phyloP scores from a whole-genome alignment of 2,329 filamentous ascomycete species.

The Xylaria polymorpha region DNA sequence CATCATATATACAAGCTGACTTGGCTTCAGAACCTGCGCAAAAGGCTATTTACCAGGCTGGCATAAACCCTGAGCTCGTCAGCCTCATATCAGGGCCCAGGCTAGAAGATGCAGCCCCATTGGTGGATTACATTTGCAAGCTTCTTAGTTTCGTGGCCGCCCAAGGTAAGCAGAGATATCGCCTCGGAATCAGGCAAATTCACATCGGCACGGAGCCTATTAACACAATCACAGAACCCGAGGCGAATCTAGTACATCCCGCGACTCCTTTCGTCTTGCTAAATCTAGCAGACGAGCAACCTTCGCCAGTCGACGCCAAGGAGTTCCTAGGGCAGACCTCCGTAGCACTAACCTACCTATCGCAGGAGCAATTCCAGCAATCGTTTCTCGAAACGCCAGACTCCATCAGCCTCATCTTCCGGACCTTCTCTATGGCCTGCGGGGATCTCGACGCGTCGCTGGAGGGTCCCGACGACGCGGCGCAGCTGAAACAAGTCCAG shows the following conservation, averaged over 20 bases:
- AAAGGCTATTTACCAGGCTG: constrained; percentile 63
- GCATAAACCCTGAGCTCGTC: constrained; percentile 62
- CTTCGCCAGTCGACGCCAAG: constrained; percentile 60
- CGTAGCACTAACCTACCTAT: constrained; percentile 67
- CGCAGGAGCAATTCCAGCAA: constrained; percentile 63
- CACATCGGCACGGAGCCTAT: constrained; percentile 16
- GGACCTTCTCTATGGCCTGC: constrained; percentile 61
- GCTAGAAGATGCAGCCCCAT: constrained; percentile 55
- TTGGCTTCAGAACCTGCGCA: constrained; percentile 65
- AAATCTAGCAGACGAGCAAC: constrained; percentile 57
- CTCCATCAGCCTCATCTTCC: constrained; percentile 58
- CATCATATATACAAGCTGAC: constrained; percentile 35
- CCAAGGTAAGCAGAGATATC: constrained; percentile 55
- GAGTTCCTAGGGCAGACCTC: constrained; percentile 65
- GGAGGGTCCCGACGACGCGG: constrained; percentile 61
- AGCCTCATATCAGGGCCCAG: constrained; percentile 60
- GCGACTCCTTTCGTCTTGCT: constrained; percentile 63
- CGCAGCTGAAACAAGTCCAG: constrained; percentile 61
- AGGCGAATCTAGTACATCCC: constrained; percentile 57
- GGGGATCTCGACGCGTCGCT: constrained; percentile 54
- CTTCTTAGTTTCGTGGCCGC: constrained; percentile 64
- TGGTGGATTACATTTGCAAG: constrained; percentile 67
- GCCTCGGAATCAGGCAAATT: background rate
- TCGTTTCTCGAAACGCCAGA: constrained; percentile 56
- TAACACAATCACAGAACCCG: constrained; percentile 55